Conservation (phyloP, 2,329 filamentous ascomycete species). For the Bipolaris cookei region DNA sequence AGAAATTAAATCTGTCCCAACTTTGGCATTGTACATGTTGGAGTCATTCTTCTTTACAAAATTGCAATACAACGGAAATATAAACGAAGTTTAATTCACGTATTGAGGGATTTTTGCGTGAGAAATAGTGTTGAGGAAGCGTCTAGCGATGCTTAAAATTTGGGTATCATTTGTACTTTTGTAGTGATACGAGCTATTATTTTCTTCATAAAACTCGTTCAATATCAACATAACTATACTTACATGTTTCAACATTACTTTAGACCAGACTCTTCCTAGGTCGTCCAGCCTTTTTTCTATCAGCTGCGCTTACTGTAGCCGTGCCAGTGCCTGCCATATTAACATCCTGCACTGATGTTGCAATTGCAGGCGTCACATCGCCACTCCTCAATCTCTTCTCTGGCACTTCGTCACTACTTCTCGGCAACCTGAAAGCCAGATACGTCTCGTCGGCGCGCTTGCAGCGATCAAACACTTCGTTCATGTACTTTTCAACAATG, state of each 20-base stretch:
- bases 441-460: slow-evolving; percentile 62
- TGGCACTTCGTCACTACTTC: slow-evolving; percentile 38
- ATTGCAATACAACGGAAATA: too few species aligned
- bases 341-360: slow-evolving; percentile 28
- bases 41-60: too few species aligned
- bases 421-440: slow-evolving; percentile 62
- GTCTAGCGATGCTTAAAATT: neutral
- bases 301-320: slow-evolving; percentile 8
- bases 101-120: neutral
- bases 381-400: slow-evolving; percentile 27
- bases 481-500: slow-evolving; percentile 49
- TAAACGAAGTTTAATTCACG: too few species aligned
- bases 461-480: slow-evolving; percentile 60
- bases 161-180: slow-evolving; percentile 24
- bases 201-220: neutral
- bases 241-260: neutral
- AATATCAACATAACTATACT: neutral
- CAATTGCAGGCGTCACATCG: slow-evolving; percentile 29
- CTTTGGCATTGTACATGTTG: neutral
- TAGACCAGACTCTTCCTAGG: slow-evolving; percentile 35
- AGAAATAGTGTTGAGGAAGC: neutral
- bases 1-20: too few species aligned
- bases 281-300: slow-evolving; percentile 35
- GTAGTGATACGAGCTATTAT: neutral
- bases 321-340: slow-evolving; percentile 17